Base-by-base conservation (phyloP, 163 green algal genomes). In the Prototheca wickerhamii region DNA sequence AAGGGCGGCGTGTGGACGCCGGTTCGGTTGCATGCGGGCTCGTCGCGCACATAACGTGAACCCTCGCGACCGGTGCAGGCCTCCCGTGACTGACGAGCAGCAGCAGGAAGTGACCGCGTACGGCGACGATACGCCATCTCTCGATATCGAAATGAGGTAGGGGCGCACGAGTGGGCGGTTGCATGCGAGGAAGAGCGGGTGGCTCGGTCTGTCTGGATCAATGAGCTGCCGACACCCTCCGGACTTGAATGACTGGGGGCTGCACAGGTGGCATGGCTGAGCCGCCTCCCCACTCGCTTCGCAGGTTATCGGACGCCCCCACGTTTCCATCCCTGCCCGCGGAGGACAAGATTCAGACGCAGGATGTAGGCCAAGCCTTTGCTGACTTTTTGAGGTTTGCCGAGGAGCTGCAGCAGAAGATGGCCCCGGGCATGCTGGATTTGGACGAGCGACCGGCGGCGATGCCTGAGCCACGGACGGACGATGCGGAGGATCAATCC, bases 381-480 rank as follows among this genome's bases (percentile, higher is more conserved):
- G 63, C 62, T 12, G 63, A 72, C 18, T 65, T 76, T 10, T 37
- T 76, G 37, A 51, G 64, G 17, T 64, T 72, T 55, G 70, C 70
- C 2, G 70, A 76, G 46, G 50, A 72, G 63, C 55, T 76, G 34
- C 70, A 76, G 32, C 57, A 76, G 34, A 10, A 44, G 44, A 37
- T 70, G 43, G 43, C 51, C 35, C 61, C 63, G 53, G 69, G 59
- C 2, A 23, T 34, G 8, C 6, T 54, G 35, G 58, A 54, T 34
- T 26, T 63, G 51, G 51, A 58, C 20, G 25, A 58, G 8, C 26
- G 28, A 56, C 56, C 43, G 32, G 25, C 25, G 32, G 3, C 26
- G 28, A 0, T 2, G 51, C 35, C 29, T 23, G 26, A 55, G 51
- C 26, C 7, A 51, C n/a, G 25, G 55, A 21, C 34, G 55, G 10